Base-by-base conservation (phyloP, 495 filamentous ascomycete genomes). In the Xylaria venustula region DNA sequence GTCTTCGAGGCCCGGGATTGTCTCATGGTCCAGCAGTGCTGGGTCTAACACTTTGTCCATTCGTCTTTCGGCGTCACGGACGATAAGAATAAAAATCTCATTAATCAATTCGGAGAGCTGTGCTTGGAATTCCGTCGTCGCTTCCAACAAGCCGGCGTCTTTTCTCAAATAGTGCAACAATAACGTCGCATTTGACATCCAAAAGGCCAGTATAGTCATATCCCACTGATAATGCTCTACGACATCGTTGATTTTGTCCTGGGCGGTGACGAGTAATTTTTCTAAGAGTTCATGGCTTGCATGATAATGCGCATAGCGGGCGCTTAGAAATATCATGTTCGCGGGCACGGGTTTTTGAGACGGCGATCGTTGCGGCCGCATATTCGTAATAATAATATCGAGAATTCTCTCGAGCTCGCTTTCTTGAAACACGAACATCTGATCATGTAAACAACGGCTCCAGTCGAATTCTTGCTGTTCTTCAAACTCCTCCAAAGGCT, bases 371-470 rank as follows among this genome's bases (percentile, higher is more conserved):
- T 97, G 93, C 0, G 94, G 94, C 0, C 91, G 93, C 94, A 99
- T 99, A 73, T 95, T 92, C 58, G 94, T 98, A 68, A 99, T 96
- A 67, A 97, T 87, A 46, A 99, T 92, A 66, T 96, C 90, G 52
- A 99, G 83, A 60, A 98, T 96, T 55, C 87, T 85, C 52, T 90
- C 87, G 47, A 99, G 76, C 61, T 98, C 95, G 67, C 84, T 85
- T 54, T 99, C 95, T 75, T 98, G 95, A 72, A 99, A 98, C 23
- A 99, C 94, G 67, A 99, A 99, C 94, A 99, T 99, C 70, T 99
- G 94, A 72, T 99, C 94, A 69, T 96, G 92, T 45, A 96, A 77
- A 75, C 94, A 99, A 68, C 88, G 82, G 67, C 91, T 89, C 94
- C 94, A 99, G n/a, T 97, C 87, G 64, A 99, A 99, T 58, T 98